phyloP scores from a whole-genome alignment of 495 filamentous ascomycete genomes.

The Aspergillus baeticus region DNA sequence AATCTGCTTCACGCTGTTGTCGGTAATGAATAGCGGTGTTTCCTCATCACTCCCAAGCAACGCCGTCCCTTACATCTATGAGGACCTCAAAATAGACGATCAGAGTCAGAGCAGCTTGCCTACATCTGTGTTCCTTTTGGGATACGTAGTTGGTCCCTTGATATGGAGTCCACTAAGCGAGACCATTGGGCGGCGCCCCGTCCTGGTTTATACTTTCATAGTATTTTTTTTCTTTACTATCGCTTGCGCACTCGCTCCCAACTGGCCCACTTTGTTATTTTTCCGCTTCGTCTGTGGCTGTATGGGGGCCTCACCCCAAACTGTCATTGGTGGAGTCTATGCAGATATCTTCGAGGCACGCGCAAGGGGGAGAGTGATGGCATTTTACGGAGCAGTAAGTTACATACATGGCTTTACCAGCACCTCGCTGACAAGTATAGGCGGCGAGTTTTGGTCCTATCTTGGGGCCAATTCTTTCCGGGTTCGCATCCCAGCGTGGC shows the following conservation, averaged over 20 bases:
- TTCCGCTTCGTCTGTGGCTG: conserved; percentile 67
- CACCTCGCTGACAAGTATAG: conserved; percentile 30
- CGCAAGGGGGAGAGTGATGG: conserved; percentile 66
- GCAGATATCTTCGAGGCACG: conserved; percentile 67
- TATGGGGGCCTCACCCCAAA: conserved; percentile 65
- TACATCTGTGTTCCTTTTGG: conserved; percentile 72
- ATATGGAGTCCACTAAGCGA: conserved; percentile 71
- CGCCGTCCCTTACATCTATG: conserved; percentile 51
- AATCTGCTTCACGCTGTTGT: conserved; percentile 52
- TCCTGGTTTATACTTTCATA: conserved; percentile 61
- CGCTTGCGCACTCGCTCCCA: conserved; percentile 66
- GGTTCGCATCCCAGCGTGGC: conserved; percentile 51
- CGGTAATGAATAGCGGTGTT: conserved; percentile 72
- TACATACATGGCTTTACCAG: too few species aligned
- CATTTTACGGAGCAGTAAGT: conserved; percentile 68
- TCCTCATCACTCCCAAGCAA: conserved; percentile 67
- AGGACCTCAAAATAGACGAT: conserved; percentile 37
- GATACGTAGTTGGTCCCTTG: conserved; percentile 65
- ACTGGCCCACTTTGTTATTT: conserved; percentile 62
- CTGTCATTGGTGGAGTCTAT: conserved; percentile 69
- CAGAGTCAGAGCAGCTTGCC: conserved; percentile 60
- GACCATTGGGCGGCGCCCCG: conserved; percentile 62
- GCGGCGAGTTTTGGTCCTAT: conserved; percentile 66
- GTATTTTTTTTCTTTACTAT: conserved; percentile 67
- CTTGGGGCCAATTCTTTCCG: conserved; percentile 66